phyloP scores from a whole-genome alignment of 257 asterid genomes.

The Leptodermis oblonga region DNA sequence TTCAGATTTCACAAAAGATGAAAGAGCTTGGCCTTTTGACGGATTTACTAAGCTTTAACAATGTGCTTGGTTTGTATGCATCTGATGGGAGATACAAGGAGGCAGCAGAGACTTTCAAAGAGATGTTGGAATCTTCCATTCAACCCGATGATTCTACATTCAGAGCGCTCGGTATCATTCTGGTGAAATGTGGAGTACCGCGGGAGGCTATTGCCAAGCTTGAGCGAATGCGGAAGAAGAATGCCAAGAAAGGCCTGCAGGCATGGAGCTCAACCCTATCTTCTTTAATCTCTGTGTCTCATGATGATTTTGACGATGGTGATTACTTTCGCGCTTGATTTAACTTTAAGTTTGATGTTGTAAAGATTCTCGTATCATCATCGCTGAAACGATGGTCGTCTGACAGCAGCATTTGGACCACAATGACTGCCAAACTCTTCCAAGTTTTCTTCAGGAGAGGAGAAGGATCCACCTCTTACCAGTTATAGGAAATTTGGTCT shows the following conservation, averaged over 20 bases:
- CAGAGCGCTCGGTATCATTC: slow-evolving; percentile 57
- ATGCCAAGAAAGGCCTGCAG: slow-evolving; percentile 43
- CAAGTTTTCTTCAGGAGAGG: too few relatives aligned
- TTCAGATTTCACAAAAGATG: slow-evolving; percentile 60
- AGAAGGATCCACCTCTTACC: too few relatives aligned
- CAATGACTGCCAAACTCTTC: background rate
- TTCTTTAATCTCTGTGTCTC: slow-evolving; percentile 41
- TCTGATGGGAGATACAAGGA: slow-evolving; percentile 79
- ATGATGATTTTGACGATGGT: slow-evolving; percentile 16
- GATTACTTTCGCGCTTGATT: slow-evolving; percentile 11
- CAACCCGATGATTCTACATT: slow-evolving; percentile 76
- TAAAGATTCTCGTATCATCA: background rate
- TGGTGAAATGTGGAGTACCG: slow-evolving; percentile 77
- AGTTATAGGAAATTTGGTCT: too few relatives aligned
- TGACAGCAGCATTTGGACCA: background rate
- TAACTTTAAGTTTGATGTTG: slow-evolving; percentile 2
- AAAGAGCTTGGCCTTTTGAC: slow-evolving; percentile 70
- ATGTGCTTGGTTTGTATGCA: slow-evolving; percentile 68
- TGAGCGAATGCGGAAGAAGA: slow-evolving; percentile 45
- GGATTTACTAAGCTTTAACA: slow-evolving; percentile 71
- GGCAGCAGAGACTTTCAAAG: slow-evolving; percentile 60
- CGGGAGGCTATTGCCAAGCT: slow-evolving; percentile 53
- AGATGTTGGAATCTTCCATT: slow-evolving; percentile 54
- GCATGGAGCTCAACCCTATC: slow-evolving; percentile 60
- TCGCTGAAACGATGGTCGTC: background rate